Conservation (phyloP, 2,329 filamentous ascomycete species). For the Cladosporium sp. region DNA sequence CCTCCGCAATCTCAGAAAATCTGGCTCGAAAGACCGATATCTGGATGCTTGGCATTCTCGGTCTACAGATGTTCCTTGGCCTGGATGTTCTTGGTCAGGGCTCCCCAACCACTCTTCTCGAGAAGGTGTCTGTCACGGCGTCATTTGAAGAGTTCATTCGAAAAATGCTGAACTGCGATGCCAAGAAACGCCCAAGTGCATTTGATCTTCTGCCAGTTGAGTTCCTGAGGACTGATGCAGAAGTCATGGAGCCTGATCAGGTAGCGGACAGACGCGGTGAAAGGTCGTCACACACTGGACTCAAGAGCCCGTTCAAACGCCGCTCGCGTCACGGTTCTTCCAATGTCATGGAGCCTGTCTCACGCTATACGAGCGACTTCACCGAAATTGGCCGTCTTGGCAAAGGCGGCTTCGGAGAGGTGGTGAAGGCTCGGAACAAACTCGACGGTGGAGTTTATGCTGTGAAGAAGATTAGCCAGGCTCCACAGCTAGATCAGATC, state of each 20-base stretch:
- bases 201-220: constrained; percentile 64
- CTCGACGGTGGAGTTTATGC: constrained; percentile 91
- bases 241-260: constrained; percentile 17
- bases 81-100: constrained; percentile 71
- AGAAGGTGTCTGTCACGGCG: constrained; percentile 66
- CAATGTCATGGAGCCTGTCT: constrained; percentile 37
- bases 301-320: constrained; percentile 23
- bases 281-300: constrained; percentile 17
- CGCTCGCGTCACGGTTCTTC: constrained; percentile 32
- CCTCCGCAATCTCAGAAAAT: constrained; percentile 33
- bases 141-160: constrained; percentile 74
- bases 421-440: constrained; percentile 92
- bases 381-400: constrained; percentile 84
- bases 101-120: constrained; percentile 70
- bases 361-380: constrained; percentile 84
- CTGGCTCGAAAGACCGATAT: constrained; percentile 73
- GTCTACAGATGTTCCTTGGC: constrained; percentile 92
- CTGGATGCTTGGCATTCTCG: constrained; percentile 89
- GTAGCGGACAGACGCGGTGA: neutral
- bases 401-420: constrained; percentile 92
- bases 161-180: constrained; percentile 79
- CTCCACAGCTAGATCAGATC: constrained; percentile 68
- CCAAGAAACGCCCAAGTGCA: constrained; percentile 77
- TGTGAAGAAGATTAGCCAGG: constrained; percentile 90
- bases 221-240: constrained; percentile 49